These are phyloP conservation scores for Curvularia eragrostidis DNA, from an alignment of 2,329 filamentous ascomycete species.

Conservation along the genomic window DNA sequence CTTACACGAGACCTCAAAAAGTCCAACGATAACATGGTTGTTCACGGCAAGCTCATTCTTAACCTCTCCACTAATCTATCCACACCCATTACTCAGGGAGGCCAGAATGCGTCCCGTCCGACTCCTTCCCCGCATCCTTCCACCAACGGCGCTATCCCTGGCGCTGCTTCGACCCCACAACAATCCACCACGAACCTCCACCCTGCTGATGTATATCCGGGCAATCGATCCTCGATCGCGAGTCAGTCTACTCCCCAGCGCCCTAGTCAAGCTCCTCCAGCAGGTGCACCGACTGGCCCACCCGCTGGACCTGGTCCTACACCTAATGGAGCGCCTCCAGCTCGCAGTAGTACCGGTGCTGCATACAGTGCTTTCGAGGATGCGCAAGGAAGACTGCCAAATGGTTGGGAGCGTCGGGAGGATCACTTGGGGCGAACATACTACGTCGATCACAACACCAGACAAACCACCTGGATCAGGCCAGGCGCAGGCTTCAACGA, in stretches of 20 bases:
- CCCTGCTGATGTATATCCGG: slow-evolving; percentile 46
- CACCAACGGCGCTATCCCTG: slow-evolving; percentile 45
- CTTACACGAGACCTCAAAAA: slow-evolving; percentile 96
- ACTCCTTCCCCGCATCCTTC: slow-evolving; percentile 48
- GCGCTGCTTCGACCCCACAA: slow-evolving; percentile 48
- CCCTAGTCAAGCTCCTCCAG: slow-evolving; percentile 39
- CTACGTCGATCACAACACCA: slow-evolving; percentile 97
- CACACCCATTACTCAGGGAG: slow-evolving; percentile 67
- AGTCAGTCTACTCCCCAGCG: slow-evolving; percentile 36
- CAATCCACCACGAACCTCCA: slow-evolving; percentile 50
- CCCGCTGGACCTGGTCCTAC: slow-evolving; percentile 37
- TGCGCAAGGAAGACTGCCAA: slow-evolving; percentile 87
- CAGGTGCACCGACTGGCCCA: slow-evolving; percentile 53
- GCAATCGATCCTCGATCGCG: slow-evolving; percentile 38
- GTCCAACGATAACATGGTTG: slow-evolving; percentile 95
- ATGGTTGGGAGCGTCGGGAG: slow-evolving; percentile 94
- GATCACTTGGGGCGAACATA: slow-evolving; percentile 95
- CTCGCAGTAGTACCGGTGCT: slow-evolving; percentile 23
- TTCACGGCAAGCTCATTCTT: slow-evolving; percentile 96
- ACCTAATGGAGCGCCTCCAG: slow-evolving; percentile 54
- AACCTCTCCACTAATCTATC: slow-evolving; percentile 92
- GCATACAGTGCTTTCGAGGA: slow-evolving; percentile 92
- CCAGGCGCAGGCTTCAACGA: slow-evolving; percentile 81
- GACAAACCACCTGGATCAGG: slow-evolving; percentile 94
- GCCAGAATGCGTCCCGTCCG: slow-evolving; percentile 48